Evolutionary conservation across 345 rosid species (phyloP), one percentile per base, ranked within the genome.

Genomic region (Ceriops zippeliana): DNA sequence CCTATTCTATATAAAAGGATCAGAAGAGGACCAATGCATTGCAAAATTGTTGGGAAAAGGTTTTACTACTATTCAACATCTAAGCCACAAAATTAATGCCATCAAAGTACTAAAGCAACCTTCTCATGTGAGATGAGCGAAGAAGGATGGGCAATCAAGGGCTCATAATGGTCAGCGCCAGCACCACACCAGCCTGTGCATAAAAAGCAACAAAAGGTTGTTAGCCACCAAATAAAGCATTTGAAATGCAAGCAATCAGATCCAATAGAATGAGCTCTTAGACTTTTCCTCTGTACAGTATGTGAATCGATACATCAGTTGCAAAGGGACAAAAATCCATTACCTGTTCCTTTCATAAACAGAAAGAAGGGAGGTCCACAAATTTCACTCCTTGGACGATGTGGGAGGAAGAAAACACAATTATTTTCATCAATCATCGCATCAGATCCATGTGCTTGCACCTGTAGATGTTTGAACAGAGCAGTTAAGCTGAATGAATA

Each of bases 331-430:
- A 7, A 32, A 32, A 35, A 11, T 31, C 27, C 32, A 28, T 27
- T 85, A 91, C 99, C 98, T 73, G 99, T 90, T 79, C 99, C 99
- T 83, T 92, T 96, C 99, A 96, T 96, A 79, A 96, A 89, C 4
- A 96, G 79, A 78, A 96, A 96, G 72, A 90, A 76, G n/a, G 98
- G 99, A 57, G 87, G 87, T 34, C 83, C 91, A 42, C 75, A 81
- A 52, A 96, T 85, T 79, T 89, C 93, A 68, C 95, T 83, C 67
- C 98, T 81, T 27, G 99, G 99, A 46, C 81, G 86, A 71, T 96
- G 98, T 6, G 97, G 99, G 57, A 96, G 93, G 82, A 96, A 92
- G 89, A 96, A 96, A 68, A 96, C 87, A 71, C 98, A 96, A 58
- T 87, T 85, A 24, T 96, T 97, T 83, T 92, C 98, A 1, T 96